Evolutionary conservation across 2,329 filamentous ascomycete species (phyloP).

Genomic region (Pseudogymnoascus sp.): DNA sequence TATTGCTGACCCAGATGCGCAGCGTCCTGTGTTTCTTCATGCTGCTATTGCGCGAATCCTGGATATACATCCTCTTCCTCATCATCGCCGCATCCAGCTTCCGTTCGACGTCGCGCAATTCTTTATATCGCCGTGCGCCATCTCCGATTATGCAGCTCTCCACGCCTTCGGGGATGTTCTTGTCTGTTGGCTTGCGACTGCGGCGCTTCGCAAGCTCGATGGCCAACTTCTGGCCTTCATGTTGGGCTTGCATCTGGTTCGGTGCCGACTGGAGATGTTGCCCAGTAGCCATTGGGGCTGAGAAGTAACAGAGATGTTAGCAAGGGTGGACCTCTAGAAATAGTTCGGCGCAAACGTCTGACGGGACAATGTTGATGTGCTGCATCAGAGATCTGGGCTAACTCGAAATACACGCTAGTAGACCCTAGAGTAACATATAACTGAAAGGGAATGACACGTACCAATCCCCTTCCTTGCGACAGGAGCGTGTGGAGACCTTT

Average conservation of each 20-base stretch:
- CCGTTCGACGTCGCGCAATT: constrained; percentile 78
- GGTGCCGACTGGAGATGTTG: constrained; percentile 32
- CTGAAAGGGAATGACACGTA: constrained; percentile 20
- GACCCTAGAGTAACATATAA: constrained; percentile 7
- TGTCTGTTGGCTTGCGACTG: constrained; percentile 86
- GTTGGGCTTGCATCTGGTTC: constrained; percentile 43
- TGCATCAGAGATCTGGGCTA: constrained; percentile 3
- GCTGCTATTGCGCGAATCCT: constrained; percentile 68
- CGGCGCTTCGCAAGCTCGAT: constrained; percentile 67
- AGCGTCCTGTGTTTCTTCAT: constrained; percentile 75
- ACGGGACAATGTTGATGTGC: neutral
- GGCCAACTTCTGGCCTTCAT: constrained; percentile 41
- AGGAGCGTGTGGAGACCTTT: constrained; percentile 24
- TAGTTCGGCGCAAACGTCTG: constrained; percentile 5
- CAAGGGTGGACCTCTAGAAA: neutral
- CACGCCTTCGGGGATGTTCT: constrained; percentile 83
- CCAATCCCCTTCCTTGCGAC: constrained; percentile 28
- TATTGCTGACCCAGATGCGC: constrained; percentile 92
- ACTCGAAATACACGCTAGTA: constrained; percentile 7
- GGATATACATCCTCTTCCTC: constrained; percentile 83
- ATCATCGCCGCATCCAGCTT: constrained; percentile 87
- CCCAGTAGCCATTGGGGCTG: constrained; percentile 26
- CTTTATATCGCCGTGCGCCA: constrained; percentile 71
- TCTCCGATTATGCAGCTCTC: constrained; percentile 77
- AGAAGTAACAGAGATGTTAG: constrained; percentile 10